phyloP scores from a whole-genome alignment of 192 early-diverging fungal genomes.

The Ramicandelaber brevisporus region DNA sequence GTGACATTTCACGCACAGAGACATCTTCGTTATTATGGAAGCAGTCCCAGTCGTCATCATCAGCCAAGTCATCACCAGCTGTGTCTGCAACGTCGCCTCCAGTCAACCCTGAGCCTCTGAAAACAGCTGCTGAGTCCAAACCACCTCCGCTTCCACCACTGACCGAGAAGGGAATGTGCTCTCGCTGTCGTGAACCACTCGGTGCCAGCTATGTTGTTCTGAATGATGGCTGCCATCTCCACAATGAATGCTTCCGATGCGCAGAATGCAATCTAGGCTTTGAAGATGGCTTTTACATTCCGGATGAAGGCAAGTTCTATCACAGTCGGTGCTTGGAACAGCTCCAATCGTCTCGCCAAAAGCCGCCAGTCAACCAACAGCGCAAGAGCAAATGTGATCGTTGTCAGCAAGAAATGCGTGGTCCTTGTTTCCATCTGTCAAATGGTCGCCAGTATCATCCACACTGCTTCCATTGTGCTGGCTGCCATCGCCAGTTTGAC shows the following conservation, averaged over 20 bases:
- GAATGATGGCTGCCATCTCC: slow-evolving; percentile 20
- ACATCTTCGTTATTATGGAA: no score
- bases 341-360: slow-evolving; percentile 15
- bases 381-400: slow-evolving; percentile 14
- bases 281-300: slow-evolving; percentile 20
- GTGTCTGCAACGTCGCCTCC: not conserved
- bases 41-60: not conserved
- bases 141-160: not conserved
- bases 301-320: slow-evolving; percentile 12
- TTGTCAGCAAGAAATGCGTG: slow-evolving; percentile 9
- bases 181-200: slow-evolving; percentile 10
- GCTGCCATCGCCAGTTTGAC: slow-evolving; percentile 17
- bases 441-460: slow-evolving; percentile 24
- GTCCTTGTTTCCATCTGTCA: slow-evolving; percentile 21
- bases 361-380: slow-evolving; percentile 8
- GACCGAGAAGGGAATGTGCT: slow-evolving; percentile 10
- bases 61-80: not conserved
- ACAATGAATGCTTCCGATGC: slow-evolving; percentile 22
- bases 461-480: slow-evolving; percentile 20
- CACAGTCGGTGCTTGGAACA: slow-evolving; percentile 17
- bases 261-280: slow-evolving; percentile 15
- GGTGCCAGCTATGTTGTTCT: slow-evolving; percentile 21
- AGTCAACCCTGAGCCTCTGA: not conserved
- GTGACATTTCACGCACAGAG: no score
- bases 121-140: not conserved